A percentile compares a stretch with the other conserved stretches of the same genome.
phyloP scores from a whole-genome alignment of 2,329 filamentous ascomycete species.

The Aspergillus sp. region DNA sequence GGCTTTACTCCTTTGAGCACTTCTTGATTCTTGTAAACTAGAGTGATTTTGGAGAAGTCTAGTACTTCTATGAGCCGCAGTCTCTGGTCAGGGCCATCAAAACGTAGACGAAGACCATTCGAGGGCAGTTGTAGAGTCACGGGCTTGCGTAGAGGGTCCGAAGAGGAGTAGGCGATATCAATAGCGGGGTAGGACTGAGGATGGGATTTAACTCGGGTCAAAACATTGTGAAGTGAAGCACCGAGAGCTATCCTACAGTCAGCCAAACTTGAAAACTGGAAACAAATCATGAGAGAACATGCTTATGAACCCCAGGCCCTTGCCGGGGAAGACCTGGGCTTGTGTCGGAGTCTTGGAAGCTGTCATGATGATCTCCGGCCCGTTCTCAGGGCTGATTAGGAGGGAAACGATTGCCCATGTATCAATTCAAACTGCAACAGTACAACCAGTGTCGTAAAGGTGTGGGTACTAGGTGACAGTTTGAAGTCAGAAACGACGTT shows the following conservation, averaged over 20 bases:
- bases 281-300: conserved; percentile 19
- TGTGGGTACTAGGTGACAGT: background rate
- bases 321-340: conserved; percentile 63
- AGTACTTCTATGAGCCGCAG: conserved; percentile 84
- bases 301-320: conserved; percentile 60
- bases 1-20: conserved; percentile 57
- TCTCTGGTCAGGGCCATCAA: conserved; percentile 89
- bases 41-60: conserved; percentile 79
- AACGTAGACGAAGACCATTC: conserved; percentile 85
- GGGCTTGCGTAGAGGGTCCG: conserved; percentile 68
- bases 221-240: conserved; percentile 82
- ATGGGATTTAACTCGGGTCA: conserved; percentile 84
- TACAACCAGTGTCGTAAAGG: background rate
- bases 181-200: conserved; percentile 77
- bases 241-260: conserved; percentile 63
- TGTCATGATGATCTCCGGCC: conserved; percentile 25
- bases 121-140: conserved; percentile 71
- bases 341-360: conserved; percentile 25
- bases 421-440: background rate
- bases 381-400: conserved; percentile 5
- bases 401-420: background rate
- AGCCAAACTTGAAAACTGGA: conserved; percentile 17
- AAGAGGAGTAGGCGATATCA: conserved; percentile 74
- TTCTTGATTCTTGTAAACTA: conserved; percentile 78
- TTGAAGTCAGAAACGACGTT: background rate